Base-by-base conservation (phyloP, 129 eudicot species). In the Flaveria robusta region DNA sequence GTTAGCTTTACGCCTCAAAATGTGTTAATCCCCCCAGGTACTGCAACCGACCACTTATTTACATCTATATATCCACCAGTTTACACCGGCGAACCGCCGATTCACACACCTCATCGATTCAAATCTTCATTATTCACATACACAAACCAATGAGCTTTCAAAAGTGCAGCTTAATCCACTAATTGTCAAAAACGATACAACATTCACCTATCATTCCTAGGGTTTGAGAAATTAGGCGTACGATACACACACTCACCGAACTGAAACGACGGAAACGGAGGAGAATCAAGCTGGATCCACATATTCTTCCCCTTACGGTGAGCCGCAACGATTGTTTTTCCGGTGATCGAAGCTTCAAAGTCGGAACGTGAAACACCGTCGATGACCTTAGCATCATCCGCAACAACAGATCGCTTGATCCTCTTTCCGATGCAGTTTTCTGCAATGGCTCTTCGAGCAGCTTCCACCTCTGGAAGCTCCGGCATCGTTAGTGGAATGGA, bases 381-480 rank as follows among this genome's bases (percentile, higher is more conserved):
- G 83, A 91, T 82, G 78, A 91, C 97, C 20, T 89, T 91, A 22
- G 86, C 11, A 82, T 91, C 96, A 20, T 83, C 91, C 29, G 96
- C 91, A 16, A 91, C 83, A 2, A 86, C 70, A 22, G 96, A 74
- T 74, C 85, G 85, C 14, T 46, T 78, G 15, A 94, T 94, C 83
- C 85, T 94, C 89, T 91, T 91, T 52, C 99, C 97, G 52, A 89
- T 51, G 60, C 97, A 91, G 83, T 91, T 75, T 6, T 91, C 96
- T 71, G 74, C 84, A 5, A 91, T 72, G 67, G 97, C 99, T 70
- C 92, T 80, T 71, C 99, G 86, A 75, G 97, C 99, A 18, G 96
- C 99, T 84, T 94, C 99, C 5, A 94, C 99, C 86, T 94, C 99
- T 22, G 99, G 97, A 5, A 94, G 92, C 81, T 94, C 99, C 85